These are phyloP conservation scores for Sutorius australiensis DNA, from an alignment of 768 basidiomycete species.

Conservation along the genomic window DNA sequence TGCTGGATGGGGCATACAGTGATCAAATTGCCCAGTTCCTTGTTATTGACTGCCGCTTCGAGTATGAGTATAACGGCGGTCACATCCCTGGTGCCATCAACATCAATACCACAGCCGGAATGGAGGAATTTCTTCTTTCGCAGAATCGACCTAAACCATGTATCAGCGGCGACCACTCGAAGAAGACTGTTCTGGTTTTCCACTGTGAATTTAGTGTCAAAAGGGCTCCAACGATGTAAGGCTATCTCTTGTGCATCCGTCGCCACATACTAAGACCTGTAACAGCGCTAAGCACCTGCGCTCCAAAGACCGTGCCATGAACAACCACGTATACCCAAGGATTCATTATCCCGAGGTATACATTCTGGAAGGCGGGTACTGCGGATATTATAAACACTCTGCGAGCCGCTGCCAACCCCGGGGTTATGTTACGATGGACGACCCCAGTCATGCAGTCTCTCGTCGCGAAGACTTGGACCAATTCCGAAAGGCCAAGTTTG, in stretches of 20 bases:
- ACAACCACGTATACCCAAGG: constrained; percentile 85
- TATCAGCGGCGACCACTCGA: constrained; percentile 65
- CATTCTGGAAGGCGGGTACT: constrained; percentile 95
- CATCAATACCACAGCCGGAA: constrained; percentile 72
- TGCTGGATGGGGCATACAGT: constrained; percentile 74
- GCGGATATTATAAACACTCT: constrained; percentile 73
- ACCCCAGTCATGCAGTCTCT: constrained; percentile 75
- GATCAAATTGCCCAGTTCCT: constrained; percentile 63
- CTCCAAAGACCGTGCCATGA: constrained; percentile 83
- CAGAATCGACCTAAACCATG: constrained; percentile 59
- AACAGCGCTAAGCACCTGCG: constrained; percentile 89
- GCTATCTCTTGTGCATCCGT: constrained; percentile 13
- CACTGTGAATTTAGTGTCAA: constrained; percentile 98
- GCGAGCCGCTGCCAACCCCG: constrained; percentile 71
- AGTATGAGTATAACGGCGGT: constrained; percentile 92
- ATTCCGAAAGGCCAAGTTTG: constrained; percentile 85
- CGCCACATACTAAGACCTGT: constrained; percentile 3
- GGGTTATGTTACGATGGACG: constrained; percentile 93
- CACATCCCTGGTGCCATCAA: constrained; percentile 92
- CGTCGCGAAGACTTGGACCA: constrained; percentile 86
- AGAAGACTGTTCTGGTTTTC: constrained; percentile 88
- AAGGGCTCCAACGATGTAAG: constrained; percentile 93
- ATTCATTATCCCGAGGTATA: constrained; percentile 97
- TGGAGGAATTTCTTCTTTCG: constrained; percentile 80
- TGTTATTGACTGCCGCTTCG: constrained; percentile 95